Conservation (phyloP, 352 stramenopile genomes). For the Phytophthora pinifolia region DNA sequence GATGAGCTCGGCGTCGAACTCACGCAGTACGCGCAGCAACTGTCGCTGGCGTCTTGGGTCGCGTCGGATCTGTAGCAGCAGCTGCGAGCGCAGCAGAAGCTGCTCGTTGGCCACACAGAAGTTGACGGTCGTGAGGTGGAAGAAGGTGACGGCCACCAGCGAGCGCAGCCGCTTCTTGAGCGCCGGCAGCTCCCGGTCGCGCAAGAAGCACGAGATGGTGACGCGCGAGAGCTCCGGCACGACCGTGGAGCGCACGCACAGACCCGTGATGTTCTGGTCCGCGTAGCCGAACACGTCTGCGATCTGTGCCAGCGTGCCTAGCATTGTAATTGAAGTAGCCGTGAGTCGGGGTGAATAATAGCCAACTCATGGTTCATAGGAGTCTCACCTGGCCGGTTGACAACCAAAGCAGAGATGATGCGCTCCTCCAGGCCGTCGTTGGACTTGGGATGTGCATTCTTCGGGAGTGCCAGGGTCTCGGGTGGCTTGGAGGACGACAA, state of each 20-base stretch:
- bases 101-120: conserved; percentile 69
- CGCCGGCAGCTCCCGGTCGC: conserved; percentile 45
- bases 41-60: conserved; percentile 21
- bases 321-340: not conserved
- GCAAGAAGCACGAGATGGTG: conserved; percentile 68
- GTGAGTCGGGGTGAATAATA: not conserved
- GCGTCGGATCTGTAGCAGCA: conserved; percentile 46
- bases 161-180: conserved; percentile 61
- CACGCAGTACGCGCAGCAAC: conserved; percentile 38
- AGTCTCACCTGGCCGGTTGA: conserved; percentile 54
- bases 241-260: conserved; percentile 68
- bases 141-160: conserved; percentile 76
- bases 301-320: conserved; percentile 66
- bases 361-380: not conserved
- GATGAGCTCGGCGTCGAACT: conserved; percentile 36
- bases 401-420: conserved; percentile 75
- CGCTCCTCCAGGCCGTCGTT: conserved; percentile 41
- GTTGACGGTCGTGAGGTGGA: conserved; percentile 70
- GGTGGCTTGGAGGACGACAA: not conserved
- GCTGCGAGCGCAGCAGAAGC: conserved; percentile 61
- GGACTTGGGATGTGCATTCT: not conserved
- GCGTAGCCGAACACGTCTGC: conserved; percentile 67
- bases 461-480: not conserved
- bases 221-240: conserved; percentile 78
- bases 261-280: conserved; percentile 75